Conservation (phyloP, 2,329 filamentous ascomycete species). For the Penicillium sp. region DNA sequence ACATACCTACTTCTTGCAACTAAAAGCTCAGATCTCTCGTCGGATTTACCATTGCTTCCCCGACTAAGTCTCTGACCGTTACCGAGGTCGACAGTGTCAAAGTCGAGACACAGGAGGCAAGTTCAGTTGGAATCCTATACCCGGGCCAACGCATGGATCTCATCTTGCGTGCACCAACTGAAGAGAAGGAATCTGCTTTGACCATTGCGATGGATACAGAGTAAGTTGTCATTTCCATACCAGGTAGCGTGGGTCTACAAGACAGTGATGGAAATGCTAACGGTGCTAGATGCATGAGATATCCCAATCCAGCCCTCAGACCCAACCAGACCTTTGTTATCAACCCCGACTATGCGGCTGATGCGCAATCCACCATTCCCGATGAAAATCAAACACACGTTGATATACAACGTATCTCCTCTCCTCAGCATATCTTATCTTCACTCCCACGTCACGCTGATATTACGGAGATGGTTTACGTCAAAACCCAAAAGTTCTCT, state of each 20-base stretch:
- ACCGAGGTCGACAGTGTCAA: constrained; percentile 42
- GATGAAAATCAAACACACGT: neutral
- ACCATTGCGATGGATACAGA: constrained; percentile 36
- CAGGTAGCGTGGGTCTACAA: no score
- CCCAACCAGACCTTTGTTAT: constrained; percentile 38
- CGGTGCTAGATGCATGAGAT: constrained; percentile 41
- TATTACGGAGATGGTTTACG: constrained; percentile 44
- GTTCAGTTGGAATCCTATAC: constrained; percentile 41
- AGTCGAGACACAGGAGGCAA: constrained; percentile 25
- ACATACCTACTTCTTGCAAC: neutral
- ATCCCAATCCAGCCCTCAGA: constrained; percentile 42
- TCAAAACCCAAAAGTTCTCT: constrained; percentile 45
- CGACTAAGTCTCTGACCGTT: constrained; percentile 7
- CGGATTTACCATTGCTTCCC: neutral
- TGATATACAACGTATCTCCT: neutral
- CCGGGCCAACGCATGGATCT: constrained; percentile 47
- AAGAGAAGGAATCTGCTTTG: constrained; percentile 20
- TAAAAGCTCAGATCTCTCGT: neutral
- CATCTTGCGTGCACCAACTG: constrained; percentile 25
- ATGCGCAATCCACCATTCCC: neutral
- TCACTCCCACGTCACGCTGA: constrained; percentile 33
- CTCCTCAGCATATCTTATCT: neutral
- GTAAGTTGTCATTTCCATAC: constrained; percentile 18
- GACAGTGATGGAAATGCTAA: neutral
- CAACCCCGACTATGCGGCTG: constrained; percentile 27